Percentiles rank a stretch among this genome's conserved stretches.
These are phyloP conservation scores for Diaporthe aspalathi DNA, from an alignment of 2,329 filamentous ascomycete genomes.

Conservation along the genomic window DNA sequence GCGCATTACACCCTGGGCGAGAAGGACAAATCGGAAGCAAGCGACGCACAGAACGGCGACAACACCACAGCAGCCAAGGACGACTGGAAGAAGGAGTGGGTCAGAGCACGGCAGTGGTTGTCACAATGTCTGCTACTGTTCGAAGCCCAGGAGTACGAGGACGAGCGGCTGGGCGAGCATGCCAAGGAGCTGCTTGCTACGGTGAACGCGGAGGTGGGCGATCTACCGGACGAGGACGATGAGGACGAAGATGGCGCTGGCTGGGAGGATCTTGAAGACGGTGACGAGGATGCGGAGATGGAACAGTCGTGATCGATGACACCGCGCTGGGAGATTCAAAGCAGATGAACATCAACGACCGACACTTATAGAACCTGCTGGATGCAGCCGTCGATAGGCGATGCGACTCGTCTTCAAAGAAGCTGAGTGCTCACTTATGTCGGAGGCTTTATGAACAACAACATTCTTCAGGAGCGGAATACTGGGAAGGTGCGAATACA, in stretches of 20 bases:
- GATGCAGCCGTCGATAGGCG: neutral
- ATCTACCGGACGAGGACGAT: constrained; percentile 60
- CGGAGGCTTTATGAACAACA: neutral
- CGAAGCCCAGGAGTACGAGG: constrained; percentile 82
- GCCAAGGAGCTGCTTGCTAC: constrained; percentile 75
- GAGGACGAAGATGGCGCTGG: constrained; percentile 64
- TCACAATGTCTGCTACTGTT: constrained; percentile 85
- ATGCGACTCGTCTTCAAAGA: neutral
- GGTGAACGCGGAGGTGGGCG: constrained; percentile 74
- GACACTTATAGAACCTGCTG: neutral
- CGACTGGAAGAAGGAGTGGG: constrained; percentile 72
- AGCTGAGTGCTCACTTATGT: neutral
- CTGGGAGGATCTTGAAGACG: constrained; percentile 60
- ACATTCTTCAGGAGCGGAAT: neutral
- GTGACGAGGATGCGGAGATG: constrained; percentile 64
- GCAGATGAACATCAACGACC: neutral
- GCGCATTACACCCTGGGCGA: constrained; percentile 84
- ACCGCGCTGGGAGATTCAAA: neutral
- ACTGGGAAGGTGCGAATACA: neutral
- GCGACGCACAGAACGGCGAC: constrained; percentile 44
- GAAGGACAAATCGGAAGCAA: constrained; percentile 65
- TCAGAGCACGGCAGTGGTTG: constrained; percentile 84
- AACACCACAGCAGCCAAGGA: constrained; percentile 52
- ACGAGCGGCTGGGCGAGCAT: constrained; percentile 81
- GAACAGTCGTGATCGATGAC: constrained; percentile 51